Percentiles rank a stretch among this genome's conserved stretches.
Conservation (phyloP, 2,329 filamentous ascomycete species). For the Hypoxylon sp. region DNA sequence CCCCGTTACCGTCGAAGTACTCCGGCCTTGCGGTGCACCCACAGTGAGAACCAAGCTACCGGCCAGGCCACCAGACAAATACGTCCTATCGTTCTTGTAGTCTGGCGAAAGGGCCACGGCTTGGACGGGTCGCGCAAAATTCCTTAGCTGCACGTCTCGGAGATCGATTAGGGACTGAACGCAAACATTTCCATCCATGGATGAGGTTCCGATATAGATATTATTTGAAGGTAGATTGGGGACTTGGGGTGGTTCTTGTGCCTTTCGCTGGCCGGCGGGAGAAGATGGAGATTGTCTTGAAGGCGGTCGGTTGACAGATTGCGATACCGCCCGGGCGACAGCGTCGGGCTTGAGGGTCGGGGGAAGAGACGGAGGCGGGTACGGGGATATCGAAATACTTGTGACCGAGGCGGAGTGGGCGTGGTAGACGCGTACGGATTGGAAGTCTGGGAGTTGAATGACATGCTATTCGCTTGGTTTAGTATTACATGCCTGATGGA, state of each 20-base stretch:
- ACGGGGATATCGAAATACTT: conserved; percentile 89
- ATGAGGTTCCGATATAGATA: conserved; percentile 93
- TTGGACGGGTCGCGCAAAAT: conserved; percentile 93
- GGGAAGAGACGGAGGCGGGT: conserved; percentile 72
- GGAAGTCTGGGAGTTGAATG: conserved; percentile 83
- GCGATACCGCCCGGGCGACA: conserved; percentile 52
- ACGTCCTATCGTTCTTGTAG: conserved; percentile 88
- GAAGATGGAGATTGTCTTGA: conserved; percentile 57
- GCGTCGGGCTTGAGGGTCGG: conserved; percentile 58
- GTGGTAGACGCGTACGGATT: conserved; percentile 86
- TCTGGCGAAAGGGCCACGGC: conserved; percentile 94
- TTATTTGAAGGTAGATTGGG: conserved; percentile 86
- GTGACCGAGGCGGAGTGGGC: conserved; percentile 94
- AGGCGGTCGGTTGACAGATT: conserved; percentile 52
- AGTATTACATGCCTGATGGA: conserved; percentile 1
- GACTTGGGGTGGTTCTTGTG: conserved; percentile 64
- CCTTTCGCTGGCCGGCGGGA: conserved; percentile 54
- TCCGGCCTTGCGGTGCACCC: conserved; percentile 82
- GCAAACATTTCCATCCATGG: conserved; percentile 95
- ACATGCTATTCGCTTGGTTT: conserved; percentile 64
- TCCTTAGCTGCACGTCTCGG: conserved; percentile 90
- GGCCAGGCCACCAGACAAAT: conserved; percentile 89
- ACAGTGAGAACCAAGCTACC: conserved; percentile 88
- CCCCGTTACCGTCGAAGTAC: conserved; percentile 86
- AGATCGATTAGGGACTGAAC: conserved; percentile 87